These are phyloP conservation scores for Cercophora sp. DNA, from an alignment of 495 filamentous ascomycete species.

Conservation along the genomic window DNA sequence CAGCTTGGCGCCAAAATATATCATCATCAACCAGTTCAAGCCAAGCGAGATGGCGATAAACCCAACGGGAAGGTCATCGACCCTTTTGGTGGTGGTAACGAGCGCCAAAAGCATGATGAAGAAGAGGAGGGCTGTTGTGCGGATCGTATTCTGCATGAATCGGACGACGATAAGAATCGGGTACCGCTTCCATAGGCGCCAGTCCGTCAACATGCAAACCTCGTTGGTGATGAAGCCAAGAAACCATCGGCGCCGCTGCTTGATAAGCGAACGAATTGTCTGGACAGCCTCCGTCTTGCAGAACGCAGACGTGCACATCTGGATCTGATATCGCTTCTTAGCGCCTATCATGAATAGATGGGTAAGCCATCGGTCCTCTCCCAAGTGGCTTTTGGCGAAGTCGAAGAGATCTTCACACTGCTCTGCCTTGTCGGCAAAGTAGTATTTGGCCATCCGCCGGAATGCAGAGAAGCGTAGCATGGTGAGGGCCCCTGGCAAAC, in stretches of 20 bases:
- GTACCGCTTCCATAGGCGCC: slow-evolving; percentile 86
- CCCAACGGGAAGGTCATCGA: slow-evolving; percentile 78
- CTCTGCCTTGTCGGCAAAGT: slow-evolving; percentile 96
- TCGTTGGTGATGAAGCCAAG: slow-evolving; percentile 98
- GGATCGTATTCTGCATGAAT: slow-evolving; percentile 95
- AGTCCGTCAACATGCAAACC: slow-evolving; percentile 96
- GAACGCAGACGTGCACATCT: slow-evolving; percentile 95
- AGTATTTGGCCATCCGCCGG: slow-evolving; percentile 95
- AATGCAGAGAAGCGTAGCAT: slow-evolving; percentile 96
- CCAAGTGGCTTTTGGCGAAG: slow-evolving; percentile 91
- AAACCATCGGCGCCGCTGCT: slow-evolving; percentile 96
- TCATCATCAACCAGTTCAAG: slow-evolving; percentile 92
- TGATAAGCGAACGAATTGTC: slow-evolving; percentile 78
- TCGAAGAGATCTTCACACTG: slow-evolving; percentile 96
- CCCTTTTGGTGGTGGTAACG: slow-evolving; percentile 74
- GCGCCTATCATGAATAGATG: slow-evolving; percentile 99
- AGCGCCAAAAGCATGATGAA: slow-evolving; percentile 91
- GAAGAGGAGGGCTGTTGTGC: slow-evolving; percentile 91
- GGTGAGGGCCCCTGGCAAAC: slow-evolving; percentile 89
- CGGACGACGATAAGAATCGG: slow-evolving; percentile 84
- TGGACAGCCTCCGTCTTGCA: slow-evolving; percentile 98
- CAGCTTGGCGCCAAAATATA: slow-evolving; percentile 88
- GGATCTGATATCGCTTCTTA: slow-evolving; percentile 87
- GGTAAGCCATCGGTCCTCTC: slow-evolving; percentile 95
- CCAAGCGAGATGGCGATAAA: slow-evolving; percentile 95